Evolutionary conservation across 805 yeast genomes (phyloP).

Genomic region (Groenewaldozyma salmanticensis): DNA sequence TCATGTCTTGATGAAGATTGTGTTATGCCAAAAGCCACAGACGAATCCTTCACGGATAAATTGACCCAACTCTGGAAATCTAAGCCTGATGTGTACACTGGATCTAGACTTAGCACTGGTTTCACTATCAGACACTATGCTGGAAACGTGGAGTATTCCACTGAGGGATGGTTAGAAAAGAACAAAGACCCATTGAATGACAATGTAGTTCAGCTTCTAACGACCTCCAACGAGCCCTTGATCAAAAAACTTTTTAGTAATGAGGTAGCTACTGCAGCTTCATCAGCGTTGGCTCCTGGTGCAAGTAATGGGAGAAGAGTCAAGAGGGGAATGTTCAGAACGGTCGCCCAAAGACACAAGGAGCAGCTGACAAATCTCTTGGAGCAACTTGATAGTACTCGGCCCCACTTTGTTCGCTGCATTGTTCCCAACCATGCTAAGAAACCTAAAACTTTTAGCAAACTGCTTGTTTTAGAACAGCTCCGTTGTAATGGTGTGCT

Average conservation of each 20-base stretch:
- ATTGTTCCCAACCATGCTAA: conserved; percentile 81
- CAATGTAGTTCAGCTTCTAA: conserved; percentile 51
- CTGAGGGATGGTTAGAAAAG: conserved; percentile 89
- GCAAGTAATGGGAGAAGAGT: conserved; percentile 20
- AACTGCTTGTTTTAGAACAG: conserved; percentile 72
- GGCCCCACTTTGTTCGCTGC: conserved; percentile 96
- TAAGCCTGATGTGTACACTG: conserved; percentile 48
- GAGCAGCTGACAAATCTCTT: conserved; percentile 69
- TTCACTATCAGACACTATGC: conserved; percentile 90
- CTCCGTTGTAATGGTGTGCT: conserved; percentile 93
- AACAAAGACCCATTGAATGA: conserved; percentile 90
- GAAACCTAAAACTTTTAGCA: conserved; percentile 61
- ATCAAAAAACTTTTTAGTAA: conserved; percentile 46
- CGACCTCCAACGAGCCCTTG: conserved; percentile 47
- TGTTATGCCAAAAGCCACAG: conserved; percentile 84
- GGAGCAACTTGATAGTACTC: conserved; percentile 65
- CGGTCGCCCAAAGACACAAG: conserved; percentile 83
- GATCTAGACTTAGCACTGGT: conserved; percentile 66
- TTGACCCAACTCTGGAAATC: conserved; percentile 55
- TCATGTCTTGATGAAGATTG: conserved; percentile 91
- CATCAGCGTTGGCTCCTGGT: too few relatives aligned
- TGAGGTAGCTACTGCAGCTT: conserved; percentile 18
- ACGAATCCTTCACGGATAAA: conserved; percentile 72
- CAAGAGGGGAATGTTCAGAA: conserved; percentile 43
- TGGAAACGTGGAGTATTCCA: conserved; percentile 87